phyloP scores from a whole-genome alignment of 768 basidiomycete species.

The Naganishia kalamii region DNA sequence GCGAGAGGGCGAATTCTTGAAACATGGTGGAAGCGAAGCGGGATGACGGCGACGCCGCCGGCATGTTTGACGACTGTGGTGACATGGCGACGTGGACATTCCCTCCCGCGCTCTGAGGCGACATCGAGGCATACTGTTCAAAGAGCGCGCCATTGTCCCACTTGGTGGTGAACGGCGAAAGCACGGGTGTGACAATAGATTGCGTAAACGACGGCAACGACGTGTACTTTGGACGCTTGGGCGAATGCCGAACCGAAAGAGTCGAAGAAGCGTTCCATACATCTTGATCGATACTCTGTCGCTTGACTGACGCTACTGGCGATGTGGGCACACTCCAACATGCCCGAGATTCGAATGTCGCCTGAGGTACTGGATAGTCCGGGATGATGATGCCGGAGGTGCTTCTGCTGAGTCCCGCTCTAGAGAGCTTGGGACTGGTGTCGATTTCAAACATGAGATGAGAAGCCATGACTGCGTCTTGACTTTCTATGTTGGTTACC shows the following conservation, averaged over 20 bases:
- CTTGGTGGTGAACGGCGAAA: background rate
- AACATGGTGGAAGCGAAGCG: background rate
- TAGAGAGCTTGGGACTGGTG: slow-evolving; percentile 7
- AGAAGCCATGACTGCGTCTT: background rate
- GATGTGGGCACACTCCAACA: slow-evolving; percentile 7
- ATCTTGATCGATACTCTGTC: background rate
- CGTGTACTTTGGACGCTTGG: background rate
- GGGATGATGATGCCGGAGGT: background rate
- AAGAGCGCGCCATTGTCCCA: background rate
- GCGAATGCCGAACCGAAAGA: background rate
- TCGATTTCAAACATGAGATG: slow-evolving; percentile 8
- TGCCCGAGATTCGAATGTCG: background rate
- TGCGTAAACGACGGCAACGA: background rate
- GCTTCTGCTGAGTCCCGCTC: background rate
- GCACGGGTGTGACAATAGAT: background rate
- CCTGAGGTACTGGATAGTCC: background rate
- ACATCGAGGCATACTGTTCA: background rate
- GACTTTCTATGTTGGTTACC: background rate
- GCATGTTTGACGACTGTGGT: background rate
- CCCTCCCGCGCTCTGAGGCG: too few species aligned
- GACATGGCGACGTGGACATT: background rate
- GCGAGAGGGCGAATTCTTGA: background rate
- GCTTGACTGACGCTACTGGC: background rate
- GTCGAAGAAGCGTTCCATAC: background rate
- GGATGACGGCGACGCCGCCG: background rate